phyloP scores from a whole-genome alignment of 2,329 filamentous ascomycete species.

The Exophiala sp. region DNA sequence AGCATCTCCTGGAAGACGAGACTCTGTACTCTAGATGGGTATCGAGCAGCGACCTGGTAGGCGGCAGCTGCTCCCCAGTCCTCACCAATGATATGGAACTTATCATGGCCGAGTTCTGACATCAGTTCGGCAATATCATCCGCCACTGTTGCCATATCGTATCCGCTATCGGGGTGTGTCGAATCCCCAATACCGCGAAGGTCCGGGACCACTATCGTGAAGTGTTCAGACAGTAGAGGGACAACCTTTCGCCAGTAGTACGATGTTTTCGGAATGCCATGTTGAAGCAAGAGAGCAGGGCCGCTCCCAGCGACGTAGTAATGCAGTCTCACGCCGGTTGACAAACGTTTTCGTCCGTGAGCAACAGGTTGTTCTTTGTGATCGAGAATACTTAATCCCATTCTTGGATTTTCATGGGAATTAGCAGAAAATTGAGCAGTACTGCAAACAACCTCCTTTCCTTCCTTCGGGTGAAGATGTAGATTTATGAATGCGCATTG shows the following conservation, averaged over 20 bases:
- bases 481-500: too few relatives aligned
- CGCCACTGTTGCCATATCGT: constrained; percentile 48
- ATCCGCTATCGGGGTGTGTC: constrained; percentile 12
- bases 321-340: constrained; percentile 6
- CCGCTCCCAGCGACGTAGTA: constrained; percentile 10
- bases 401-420: background rate
- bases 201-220: constrained; percentile 4
- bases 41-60: constrained; percentile 53
- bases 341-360: constrained; percentile 4
- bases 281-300: constrained; percentile 5
- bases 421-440: background rate
- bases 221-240: constrained; percentile 1
- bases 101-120: constrained; percentile 38
- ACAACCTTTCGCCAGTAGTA: constrained; percentile 13
- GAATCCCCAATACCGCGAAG: constrained; percentile 6
- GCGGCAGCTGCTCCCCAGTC: constrained; percentile 57
- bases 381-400: constrained; percentile 5
- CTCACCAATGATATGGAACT: constrained; percentile 53
- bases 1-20: constrained; percentile 50
- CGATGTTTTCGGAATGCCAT: constrained; percentile 9
- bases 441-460: background rate
- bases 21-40: constrained; percentile 40
- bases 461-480: background rate
- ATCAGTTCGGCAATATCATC: constrained; percentile 48
- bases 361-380: background rate